Base-by-base conservation (phyloP, 1,284 basidiomycete species). In the Pterulicium gracile region DNA sequence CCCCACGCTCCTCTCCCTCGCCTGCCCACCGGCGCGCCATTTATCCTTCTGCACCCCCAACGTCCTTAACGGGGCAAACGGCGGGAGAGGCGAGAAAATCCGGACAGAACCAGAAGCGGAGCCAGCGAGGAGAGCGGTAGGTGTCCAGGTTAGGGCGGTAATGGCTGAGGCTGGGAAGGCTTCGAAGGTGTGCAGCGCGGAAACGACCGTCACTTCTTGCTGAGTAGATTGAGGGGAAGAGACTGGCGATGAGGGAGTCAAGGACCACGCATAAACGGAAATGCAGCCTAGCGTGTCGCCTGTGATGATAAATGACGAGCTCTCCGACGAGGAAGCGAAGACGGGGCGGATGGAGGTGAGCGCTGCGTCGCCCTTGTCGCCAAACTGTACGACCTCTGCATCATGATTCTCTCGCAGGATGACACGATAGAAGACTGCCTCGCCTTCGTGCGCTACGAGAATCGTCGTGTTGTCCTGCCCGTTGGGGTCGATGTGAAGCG, bases 61-160 rank as follows among this genome's bases (percentile, higher is more conserved):
- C 42, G 63, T 68, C 42, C 75, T 73, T 47, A 83, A 60, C 3
- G 63, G 67, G 14, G 66, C 67, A 45, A 84, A 72, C 0, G 78
- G 80, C 0, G 78, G 80, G 46, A 90, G 66, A 1, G 76, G 70
- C 53, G 90, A 83, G 64, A 79, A 87, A 10, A 82, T 69, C 17
- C 67, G 70, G 15, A 83, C 72, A 2, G 68, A 67, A 2, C 90
- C 89, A 4, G 70, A 65, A 1, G 73, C 68, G 13, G 79, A 80
- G 22, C 86, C 83, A 0, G 80, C 79, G 19, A 77, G 71, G 39
- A 87, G 63, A 2, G 77, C 66, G 7, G 70, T 55, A 1, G 70
- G 63, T 49, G 77, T 79, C 67, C 78, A 77, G 1, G 75, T 68
- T n/a, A 89, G 63, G 4, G 77, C 70, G 2, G 76, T 80, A 19